Evolutionary conservation across 2,329 filamentous ascomycete species (phyloP).

Genomic region (Alternaria infectoria): DNA sequence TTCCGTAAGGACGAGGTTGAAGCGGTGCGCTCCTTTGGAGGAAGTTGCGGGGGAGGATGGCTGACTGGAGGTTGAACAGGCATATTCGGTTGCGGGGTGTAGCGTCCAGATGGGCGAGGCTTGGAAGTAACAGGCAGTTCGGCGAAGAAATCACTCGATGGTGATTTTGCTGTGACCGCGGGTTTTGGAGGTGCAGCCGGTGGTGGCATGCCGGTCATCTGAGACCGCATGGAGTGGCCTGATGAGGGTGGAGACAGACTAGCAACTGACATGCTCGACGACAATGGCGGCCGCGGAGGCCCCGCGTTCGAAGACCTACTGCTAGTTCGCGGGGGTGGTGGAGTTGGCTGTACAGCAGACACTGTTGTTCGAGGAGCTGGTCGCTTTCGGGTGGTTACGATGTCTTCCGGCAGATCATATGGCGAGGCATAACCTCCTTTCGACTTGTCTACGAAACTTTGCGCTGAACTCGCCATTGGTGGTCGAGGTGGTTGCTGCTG

Average conservation of each 20-base stretch:
- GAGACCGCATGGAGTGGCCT: conserved; percentile 44
- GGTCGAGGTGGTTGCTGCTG: conserved; percentile 50
- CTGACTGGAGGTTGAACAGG: conserved; percentile 32
- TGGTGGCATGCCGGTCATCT: conserved; percentile 38
- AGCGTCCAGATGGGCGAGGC: conserved; percentile 47
- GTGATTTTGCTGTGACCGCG: conserved; percentile 33
- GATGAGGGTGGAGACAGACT: conserved; percentile 51
- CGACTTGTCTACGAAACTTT: conserved; percentile 89
- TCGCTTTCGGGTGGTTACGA: conserved; percentile 73
- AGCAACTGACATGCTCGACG: conserved; percentile 41
- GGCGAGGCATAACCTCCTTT: conserved; percentile 94
- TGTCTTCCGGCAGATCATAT: conserved; percentile 91
- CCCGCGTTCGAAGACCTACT: conserved; percentile 56
- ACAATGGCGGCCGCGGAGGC: conserved; percentile 27
- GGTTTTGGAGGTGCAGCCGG: conserved; percentile 32
- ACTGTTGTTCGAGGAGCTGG: conserved; percentile 36
- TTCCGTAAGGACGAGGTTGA: conserved; percentile 47
- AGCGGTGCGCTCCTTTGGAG: conserved; percentile 43
- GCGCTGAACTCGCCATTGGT: conserved; percentile 59
- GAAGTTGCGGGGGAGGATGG: conserved; percentile 30
- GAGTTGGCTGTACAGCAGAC: conserved; percentile 49
- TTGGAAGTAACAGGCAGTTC: conserved; percentile 55
- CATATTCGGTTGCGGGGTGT: conserved; percentile 44
- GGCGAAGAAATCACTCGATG: conserved; percentile 55
- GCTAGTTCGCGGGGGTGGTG: conserved; percentile 66